A percentile compares a stretch with the other conserved stretches of the same genome.
Evolutionary conservation across 140 eudicot genomes (phyloP).

Genomic region (Anethum foeniculum): DNA sequence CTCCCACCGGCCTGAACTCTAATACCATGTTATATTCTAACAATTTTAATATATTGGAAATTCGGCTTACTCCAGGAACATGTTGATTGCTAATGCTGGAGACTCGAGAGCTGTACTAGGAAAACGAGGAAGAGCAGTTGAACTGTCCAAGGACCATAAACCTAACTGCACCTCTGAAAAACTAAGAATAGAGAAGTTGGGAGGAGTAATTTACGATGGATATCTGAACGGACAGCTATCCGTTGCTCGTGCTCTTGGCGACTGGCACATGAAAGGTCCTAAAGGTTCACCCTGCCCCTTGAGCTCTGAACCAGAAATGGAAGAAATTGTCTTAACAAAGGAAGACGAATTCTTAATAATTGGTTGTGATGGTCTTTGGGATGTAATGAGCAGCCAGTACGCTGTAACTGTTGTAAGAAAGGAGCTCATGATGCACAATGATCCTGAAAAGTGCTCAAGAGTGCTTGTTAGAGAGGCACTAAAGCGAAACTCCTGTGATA

Average conservation of each 20-base stretch:
- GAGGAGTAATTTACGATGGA: constrained; percentile 62
- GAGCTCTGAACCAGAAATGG: constrained; percentile 58
- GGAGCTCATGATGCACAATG: constrained; percentile 65
- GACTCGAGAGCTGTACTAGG: constrained; percentile 76
- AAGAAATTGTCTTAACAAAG: constrained; percentile 41
- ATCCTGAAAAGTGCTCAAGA: constrained; percentile 47
- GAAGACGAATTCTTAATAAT: constrained; percentile 69
- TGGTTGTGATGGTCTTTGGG: constrained; percentile 72
- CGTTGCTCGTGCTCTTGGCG: constrained; percentile 74
- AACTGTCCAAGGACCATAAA: constrained; percentile 68
- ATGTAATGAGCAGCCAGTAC: constrained; percentile 72
- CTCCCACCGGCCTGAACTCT: no score
- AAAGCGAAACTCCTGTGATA: constrained; percentile 60
- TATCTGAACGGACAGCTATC: constrained; percentile 68
- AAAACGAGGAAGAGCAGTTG: constrained; percentile 64
- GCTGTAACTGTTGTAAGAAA: constrained; percentile 71
- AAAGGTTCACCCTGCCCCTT: constrained; percentile 50
- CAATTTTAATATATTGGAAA: neutral
- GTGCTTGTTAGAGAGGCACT: constrained; percentile 58
- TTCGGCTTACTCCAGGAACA: constrained; percentile 27
- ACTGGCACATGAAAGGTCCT: constrained; percentile 75
- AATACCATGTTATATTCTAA: no score
- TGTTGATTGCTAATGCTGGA: constrained; percentile 70
- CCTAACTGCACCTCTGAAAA: constrained; percentile 61
- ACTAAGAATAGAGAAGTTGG: constrained; percentile 54